A percentile compares a stretch with the other conserved stretches of the same genome.
Evolutionary conservation across 2,329 filamentous ascomycete genomes (phyloP).

Genomic region (Samsoniella hepiali): DNA sequence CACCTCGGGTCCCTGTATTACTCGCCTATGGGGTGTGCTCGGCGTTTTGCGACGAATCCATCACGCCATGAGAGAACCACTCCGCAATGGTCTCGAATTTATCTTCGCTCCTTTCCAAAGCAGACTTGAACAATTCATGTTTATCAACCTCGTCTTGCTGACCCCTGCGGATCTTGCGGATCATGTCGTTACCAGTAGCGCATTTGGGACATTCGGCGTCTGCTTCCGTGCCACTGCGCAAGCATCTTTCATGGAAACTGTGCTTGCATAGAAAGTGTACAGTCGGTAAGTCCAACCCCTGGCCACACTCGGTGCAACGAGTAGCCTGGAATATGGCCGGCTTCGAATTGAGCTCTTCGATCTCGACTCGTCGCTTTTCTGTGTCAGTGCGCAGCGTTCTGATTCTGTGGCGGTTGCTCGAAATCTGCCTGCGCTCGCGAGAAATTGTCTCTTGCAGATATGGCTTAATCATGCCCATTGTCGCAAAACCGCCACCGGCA

Average conservation of each 20-base stretch:
- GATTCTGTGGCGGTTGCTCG: conserved; percentile 73
- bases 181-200: conserved; percentile 77
- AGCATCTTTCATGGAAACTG: conserved; percentile 88
- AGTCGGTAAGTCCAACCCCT: conserved; percentile 76
- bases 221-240: conserved; percentile 51
- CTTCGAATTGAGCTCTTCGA: conserved; percentile 71
- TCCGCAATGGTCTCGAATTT: conserved; percentile 88
- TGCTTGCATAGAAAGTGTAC: conserved; percentile 98
- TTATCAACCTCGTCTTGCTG: conserved; percentile 83
- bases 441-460: conserved; percentile 89
- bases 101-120: conserved; percentile 73
- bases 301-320: conserved; percentile 78
- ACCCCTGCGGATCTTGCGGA: conserved; percentile 78
- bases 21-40: conserved; percentile 25
- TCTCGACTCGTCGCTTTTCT: conserved; percentile 71
- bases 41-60: conserved; percentile 53
- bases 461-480: conserved; percentile 94
- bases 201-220: conserved; percentile 85
- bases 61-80: conserved; percentile 92
- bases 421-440: conserved; percentile 83
- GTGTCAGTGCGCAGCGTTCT: conserved; percentile 82
- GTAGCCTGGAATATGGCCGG: conserved; percentile 89
- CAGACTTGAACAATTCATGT: conserved; percentile 85
- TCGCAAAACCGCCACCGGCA: conserved; percentile 63
- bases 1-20: too few relatives aligned